Conservation (phyloP, 768 basidiomycete species). For the Pleurotus cornucopiae region DNA sequence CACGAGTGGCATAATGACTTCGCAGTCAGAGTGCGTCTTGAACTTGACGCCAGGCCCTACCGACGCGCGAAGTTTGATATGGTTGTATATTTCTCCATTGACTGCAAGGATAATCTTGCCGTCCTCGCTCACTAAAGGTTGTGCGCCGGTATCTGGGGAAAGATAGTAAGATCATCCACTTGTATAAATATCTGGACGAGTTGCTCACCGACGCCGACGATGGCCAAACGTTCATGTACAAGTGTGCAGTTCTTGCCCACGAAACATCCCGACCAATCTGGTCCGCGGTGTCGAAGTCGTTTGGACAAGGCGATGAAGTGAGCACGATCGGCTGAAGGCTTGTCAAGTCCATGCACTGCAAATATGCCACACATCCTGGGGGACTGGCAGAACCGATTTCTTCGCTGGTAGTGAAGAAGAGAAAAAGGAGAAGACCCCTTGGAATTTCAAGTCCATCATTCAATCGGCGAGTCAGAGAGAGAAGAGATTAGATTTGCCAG, state of each 20-base stretch:
- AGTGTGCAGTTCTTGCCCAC: constrained; percentile 80
- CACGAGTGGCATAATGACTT: constrained; percentile 92
- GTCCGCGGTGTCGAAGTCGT: constrained; percentile 88
- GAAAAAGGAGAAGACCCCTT: neutral
- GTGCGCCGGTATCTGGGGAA: constrained; percentile 85
- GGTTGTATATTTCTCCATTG: constrained; percentile 99
- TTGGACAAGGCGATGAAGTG: constrained; percentile 84
- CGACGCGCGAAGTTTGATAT: constrained; percentile 69
- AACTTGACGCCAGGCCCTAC: constrained; percentile 69
- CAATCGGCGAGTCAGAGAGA: neutral
- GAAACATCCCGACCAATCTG: constrained; percentile 97
- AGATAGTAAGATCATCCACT: neutral
- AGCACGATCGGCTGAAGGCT: constrained; percentile 63
- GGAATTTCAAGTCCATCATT: neutral
- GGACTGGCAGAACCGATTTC: neutral
- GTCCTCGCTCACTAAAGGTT: constrained; percentile 86
- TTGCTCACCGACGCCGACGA: constrained; percentile 91
- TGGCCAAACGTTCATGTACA: constrained; percentile 93
- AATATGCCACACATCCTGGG: constrained; percentile 87
- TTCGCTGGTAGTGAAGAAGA: neutral
- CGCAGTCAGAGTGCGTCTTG: constrained; percentile 98
- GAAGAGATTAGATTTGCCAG: neutral
- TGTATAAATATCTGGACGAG: neutral
- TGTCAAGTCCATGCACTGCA: constrained; percentile 76
- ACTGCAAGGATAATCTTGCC: constrained; percentile 83